phyloP scores from a whole-genome alignment of 441 rosid genomes.

The Croton laevigatus region DNA sequence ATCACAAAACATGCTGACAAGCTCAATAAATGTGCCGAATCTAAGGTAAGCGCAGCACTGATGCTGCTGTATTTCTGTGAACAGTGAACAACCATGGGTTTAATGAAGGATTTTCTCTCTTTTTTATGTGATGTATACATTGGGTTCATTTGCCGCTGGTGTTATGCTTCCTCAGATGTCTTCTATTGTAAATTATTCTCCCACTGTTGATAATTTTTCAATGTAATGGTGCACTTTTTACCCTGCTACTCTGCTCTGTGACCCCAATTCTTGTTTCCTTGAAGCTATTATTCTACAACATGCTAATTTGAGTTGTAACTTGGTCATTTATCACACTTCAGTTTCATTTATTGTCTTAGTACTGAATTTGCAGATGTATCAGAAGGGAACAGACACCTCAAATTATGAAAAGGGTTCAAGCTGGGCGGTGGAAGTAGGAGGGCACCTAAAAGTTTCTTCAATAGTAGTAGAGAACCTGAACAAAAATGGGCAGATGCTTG shows the following conservation, averaged over 20 bases:
- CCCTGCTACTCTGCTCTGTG: background rate
- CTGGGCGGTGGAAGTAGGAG: slow-evolving; percentile 93
- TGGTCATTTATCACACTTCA: background rate
- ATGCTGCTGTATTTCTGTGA: slow-evolving; percentile 8
- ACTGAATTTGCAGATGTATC: slow-evolving; percentile 58
- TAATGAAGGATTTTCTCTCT: slow-evolving; percentile 5
- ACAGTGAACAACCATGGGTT: slow-evolving; percentile 9
- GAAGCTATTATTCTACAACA: background rate
- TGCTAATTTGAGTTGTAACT: background rate
- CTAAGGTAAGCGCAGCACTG: slow-evolving; percentile 49
- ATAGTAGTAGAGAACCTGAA: slow-evolving; percentile 82
- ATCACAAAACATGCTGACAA: slow-evolving; percentile 83
- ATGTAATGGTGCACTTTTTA: background rate
- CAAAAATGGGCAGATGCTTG: slow-evolving; percentile 83
- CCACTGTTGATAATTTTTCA: background rate
- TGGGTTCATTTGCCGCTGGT: background rate
- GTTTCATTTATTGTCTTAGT: slow-evolving; percentile 5
- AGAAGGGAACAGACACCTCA: slow-evolving; percentile 46
- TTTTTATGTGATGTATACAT: background rate
- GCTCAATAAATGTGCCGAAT: slow-evolving; percentile 63
- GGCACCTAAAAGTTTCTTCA: slow-evolving; percentile 85
- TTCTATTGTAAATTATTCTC: background rate
- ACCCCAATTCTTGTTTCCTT: background rate
- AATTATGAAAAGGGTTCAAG: slow-evolving; percentile 75
- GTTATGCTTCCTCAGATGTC: background rate